Evolutionary conservation across 768 basidiomycete species (phyloP).

Genomic region (Rhodotorula graminis): DNA sequence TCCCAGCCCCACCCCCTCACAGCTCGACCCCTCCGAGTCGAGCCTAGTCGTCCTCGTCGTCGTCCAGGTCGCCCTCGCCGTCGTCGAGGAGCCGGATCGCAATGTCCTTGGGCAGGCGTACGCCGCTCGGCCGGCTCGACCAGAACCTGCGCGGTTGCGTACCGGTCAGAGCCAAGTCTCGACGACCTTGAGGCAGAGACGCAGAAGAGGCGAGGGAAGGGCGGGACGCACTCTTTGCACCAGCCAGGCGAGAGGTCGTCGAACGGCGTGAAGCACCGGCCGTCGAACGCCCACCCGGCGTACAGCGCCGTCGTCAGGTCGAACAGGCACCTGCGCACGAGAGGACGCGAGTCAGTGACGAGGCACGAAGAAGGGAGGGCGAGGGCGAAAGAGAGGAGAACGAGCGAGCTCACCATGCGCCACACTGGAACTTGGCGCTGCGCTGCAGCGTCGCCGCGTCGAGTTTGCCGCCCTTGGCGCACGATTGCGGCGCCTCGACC

Average conservation of each 20-base stretch:
- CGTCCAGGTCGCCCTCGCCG: too few species aligned
- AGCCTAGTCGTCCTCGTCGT: too few species aligned
- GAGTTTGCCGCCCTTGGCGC: not conserved
- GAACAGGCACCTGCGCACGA: constrained; percentile 15
- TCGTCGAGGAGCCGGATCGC: too few species aligned
- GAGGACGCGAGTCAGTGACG: not conserved
- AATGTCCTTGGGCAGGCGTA: constrained; percentile 14
- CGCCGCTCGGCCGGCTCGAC: constrained; percentile 14
- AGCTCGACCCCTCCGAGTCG: too few species aligned
- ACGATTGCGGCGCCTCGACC: constrained; percentile 13
- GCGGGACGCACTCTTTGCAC: constrained; percentile 23
- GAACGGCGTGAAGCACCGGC: constrained; percentile 23
- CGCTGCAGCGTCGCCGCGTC: constrained; percentile 5
- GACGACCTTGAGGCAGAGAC: not conserved
- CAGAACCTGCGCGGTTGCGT: constrained; percentile 8
- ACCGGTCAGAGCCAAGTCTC: not conserved
- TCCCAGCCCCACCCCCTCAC: too few species aligned
- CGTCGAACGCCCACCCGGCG: constrained; percentile 31
- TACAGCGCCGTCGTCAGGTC: constrained; percentile 16
- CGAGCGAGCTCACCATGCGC: constrained; percentile 11
- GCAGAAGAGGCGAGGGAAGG: not conserved
- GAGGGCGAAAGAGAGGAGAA: too few species aligned
- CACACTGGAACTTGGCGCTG: constrained; percentile 24
- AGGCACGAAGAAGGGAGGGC: too few species aligned
- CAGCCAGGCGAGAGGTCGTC: constrained; percentile 9